Evolutionary conservation across 805 yeast genomes (phyloP), one percentile per base, ranked within the genome.

Genomic region (Candida caryicola): DNA sequence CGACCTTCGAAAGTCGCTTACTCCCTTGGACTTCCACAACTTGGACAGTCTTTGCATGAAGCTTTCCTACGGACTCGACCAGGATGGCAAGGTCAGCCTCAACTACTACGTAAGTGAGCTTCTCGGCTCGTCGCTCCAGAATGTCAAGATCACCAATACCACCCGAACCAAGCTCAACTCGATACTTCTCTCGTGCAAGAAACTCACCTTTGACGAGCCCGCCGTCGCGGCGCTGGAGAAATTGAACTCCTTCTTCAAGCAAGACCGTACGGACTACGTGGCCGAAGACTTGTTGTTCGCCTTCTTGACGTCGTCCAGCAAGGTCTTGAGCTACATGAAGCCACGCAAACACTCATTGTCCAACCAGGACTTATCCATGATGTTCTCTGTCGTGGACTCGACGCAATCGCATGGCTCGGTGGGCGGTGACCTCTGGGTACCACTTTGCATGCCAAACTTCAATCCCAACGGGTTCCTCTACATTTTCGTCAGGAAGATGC

Each of bases 391-490:
- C 62, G 76, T 91, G 2, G 77, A 77, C 50, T 77, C 79, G 0
- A 71, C 77, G 45, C 66, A 66, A 17, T 55, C 51, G 7, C 49
- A 48, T n/a, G 47, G 40, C 5, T 29, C 34, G 2, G 44, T 74
- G 47, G 54, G 69, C 40, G 85, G 85, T 48, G 96, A 90, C 53
- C 77, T 88, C 41, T 93, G 98, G 98, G 76, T 86, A 9, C 99
- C 99, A 0, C 71, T 91, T 0, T 91, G 99, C 59, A 71, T 91
- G 57, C 96, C 98, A 0, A 79, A 85, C 49, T 91, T 91, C 66
- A 91, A 93, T 54, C 66, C 87, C 2, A 80, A 81, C 46, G 99
- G 99, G 7, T 93, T 90, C 52, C 62, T 91, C 4, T 85, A 93
- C 54, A 80, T 88, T 9, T 87, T 84, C 52, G 84, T 89, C 31